phyloP scores from a whole-genome alignment of 148 eudicot genomes.

The Rhododendron simsii region DNA sequence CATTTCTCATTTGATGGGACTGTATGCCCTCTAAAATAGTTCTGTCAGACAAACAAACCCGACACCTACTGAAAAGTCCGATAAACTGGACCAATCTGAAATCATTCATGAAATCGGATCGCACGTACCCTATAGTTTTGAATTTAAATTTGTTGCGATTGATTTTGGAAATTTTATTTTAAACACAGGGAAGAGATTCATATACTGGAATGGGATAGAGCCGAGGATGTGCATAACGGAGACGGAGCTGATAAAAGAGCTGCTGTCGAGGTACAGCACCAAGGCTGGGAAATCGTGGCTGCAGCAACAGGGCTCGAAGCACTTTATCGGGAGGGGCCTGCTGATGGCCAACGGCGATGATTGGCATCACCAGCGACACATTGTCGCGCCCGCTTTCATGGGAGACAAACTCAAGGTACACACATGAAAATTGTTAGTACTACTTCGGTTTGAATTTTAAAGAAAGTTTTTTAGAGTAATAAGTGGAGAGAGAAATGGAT shows the following conservation, averaged over 20 bases:
- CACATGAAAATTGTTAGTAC: no score
- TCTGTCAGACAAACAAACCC: no score
- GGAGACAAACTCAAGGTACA: conserved; percentile 83
- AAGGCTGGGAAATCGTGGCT: conserved; percentile 81
- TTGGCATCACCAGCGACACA: conserved; percentile 89
- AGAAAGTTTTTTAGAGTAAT: no score
- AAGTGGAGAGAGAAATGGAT: no score
- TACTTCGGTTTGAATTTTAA: no score
- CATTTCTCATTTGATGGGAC: neutral
- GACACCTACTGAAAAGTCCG: no score
- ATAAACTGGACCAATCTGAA: no score
- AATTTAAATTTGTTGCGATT: neutral
- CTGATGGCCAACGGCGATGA: conserved; percentile 90
- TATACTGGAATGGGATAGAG: conserved; percentile 88
- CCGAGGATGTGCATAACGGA: conserved; percentile 89
- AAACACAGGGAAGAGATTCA: conserved; percentile 65
- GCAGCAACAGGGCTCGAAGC: conserved; percentile 80
- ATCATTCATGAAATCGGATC: neutral
- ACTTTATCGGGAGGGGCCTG: conserved; percentile 74
- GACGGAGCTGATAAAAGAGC: conserved; percentile 64
- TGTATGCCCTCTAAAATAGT: no score
- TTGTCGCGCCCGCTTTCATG: conserved; percentile 88
- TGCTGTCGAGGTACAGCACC: conserved; percentile 57
- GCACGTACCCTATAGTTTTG: no score
- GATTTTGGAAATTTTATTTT: neutral